Percentiles rank a stretch among this genome's conserved stretches.
These are phyloP conservation scores for Harringtonia lauricola DNA, from an alignment of 2,329 filamentous ascomycete species.

Conservation along the genomic window DNA sequence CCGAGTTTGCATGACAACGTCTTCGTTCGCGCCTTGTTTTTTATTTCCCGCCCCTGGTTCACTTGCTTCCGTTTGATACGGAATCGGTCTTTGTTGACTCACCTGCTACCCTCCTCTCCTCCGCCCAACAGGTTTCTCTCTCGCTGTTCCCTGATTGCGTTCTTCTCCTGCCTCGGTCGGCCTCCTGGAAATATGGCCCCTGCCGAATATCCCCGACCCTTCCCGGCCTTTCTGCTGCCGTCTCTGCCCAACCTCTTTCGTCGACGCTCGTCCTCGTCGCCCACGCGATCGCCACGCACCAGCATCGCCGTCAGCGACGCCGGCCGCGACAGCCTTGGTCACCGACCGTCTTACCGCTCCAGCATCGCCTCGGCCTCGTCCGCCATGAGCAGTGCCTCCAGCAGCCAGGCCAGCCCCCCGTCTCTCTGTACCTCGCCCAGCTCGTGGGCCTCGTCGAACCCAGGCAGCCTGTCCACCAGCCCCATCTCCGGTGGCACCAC, in stretches of 20 bases:
- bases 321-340: neutral
- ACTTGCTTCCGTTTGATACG: neutral
- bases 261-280: neutral
- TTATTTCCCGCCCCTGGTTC: neutral
- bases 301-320: neutral
- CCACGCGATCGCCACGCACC: constrained; percentile 11
- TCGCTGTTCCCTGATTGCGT: neutral
- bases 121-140: neutral
- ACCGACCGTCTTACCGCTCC: neutral
- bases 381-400: neutral
- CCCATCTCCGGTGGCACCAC: neutral
- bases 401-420: neutral
- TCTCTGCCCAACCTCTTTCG: constrained; percentile 14
- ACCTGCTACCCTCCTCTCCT: no score
- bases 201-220: constrained; percentile 9
- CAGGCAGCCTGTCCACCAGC: neutral
- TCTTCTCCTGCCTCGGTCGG: no score
- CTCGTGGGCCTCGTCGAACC: neutral
- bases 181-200: no score
- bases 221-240: constrained; percentile 17
- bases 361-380: constrained; percentile 5
- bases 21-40: neutral
- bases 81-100: no score
- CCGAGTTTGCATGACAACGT: no score
- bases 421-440: constrained; percentile 14